Evolutionary conservation across 2,329 filamentous ascomycete species (phyloP).

Genomic region (Penicillium sp.): DNA sequence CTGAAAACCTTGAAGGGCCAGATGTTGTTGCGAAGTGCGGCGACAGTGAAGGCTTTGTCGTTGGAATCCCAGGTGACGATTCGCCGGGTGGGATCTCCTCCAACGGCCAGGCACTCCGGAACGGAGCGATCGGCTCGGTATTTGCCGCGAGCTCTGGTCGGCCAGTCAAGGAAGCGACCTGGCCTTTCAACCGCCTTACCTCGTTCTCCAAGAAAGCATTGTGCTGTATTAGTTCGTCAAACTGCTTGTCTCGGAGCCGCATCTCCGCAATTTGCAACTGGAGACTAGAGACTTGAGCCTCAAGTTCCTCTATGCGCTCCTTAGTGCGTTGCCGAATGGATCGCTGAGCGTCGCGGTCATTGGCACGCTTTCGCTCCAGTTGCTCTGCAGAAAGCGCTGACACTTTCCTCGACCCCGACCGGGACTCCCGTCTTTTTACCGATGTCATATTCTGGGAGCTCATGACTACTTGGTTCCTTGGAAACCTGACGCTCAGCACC

Average conservation of each 20-base stretch:
- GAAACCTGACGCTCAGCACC: background rate
- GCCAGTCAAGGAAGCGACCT: slow-evolving; percentile 39
- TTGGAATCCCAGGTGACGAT: slow-evolving; percentile 8
- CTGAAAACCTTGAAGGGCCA: slow-evolving; percentile 23
- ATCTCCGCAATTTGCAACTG: slow-evolving; percentile 47
- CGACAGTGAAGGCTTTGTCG: slow-evolving; percentile 23
- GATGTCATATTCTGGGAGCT: slow-evolving; percentile 26
- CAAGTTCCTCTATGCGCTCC: slow-evolving; percentile 57
- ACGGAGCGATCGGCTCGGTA: slow-evolving; percentile 12
- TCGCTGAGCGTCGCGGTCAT: slow-evolving; percentile 58
- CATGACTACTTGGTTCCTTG: slow-evolving; percentile 10
- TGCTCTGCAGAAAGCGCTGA: slow-evolving; percentile 56
- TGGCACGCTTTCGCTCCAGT: slow-evolving; percentile 57
- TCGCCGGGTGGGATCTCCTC: slow-evolving; percentile 20
- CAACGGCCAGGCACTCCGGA: slow-evolving; percentile 15
- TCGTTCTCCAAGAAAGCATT: slow-evolving; percentile 56
- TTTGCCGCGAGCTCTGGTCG: slow-evolving; percentile 21
- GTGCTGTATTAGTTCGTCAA: slow-evolving; percentile 51
- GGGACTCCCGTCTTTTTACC: slow-evolving; percentile 42
- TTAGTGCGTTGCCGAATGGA: slow-evolving; percentile 58
- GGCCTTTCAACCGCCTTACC: slow-evolving; percentile 50
- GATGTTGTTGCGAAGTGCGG: slow-evolving; percentile 24
- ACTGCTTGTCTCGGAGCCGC: slow-evolving; percentile 48
- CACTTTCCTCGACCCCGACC: slow-evolving; percentile 56
- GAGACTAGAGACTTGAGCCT: slow-evolving; percentile 39